Evolutionary conservation across 2,329 filamentous ascomycete species (phyloP).

Genomic region (Rhynchosporium secalis): DNA sequence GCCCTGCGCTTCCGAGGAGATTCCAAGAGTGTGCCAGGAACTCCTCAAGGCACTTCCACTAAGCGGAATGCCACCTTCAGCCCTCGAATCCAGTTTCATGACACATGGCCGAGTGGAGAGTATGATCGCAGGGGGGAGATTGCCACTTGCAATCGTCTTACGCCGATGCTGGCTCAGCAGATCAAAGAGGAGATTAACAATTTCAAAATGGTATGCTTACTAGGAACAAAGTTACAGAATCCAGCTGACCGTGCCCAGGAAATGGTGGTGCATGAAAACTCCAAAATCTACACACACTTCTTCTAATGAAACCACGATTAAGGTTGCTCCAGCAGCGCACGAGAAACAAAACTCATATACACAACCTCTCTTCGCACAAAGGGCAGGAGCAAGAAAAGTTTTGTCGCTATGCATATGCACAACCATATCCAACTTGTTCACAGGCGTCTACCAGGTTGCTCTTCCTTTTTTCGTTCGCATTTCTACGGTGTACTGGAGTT

Average conservation of each 20-base stretch:
- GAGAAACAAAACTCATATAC: constrained; percentile 24
- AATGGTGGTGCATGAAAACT: constrained; percentile 99
- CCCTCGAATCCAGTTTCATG: constrained; percentile 89
- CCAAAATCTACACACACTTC: constrained; percentile 99
- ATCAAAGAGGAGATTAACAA: constrained; percentile 99
- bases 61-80: constrained; percentile 77
- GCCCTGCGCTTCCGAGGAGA: constrained; percentile 72
- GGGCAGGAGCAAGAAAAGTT: constrained; percentile 32
- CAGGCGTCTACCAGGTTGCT: constrained; percentile 36
- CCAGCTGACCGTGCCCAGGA: constrained; percentile 64
- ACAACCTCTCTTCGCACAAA: constrained; percentile 28
- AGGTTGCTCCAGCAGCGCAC: constrained; percentile 31
- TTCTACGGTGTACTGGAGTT: constrained; percentile 39
- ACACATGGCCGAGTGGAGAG: constrained; percentile 93
- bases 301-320: constrained; percentile 67
- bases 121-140: constrained; percentile 96
- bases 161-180: constrained; percentile 94
- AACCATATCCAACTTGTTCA: constrained; percentile 28
- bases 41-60: constrained; percentile 62
- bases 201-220: constrained; percentile 87
- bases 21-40: constrained; percentile 77
- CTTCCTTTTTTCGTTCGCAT: constrained; percentile 34
- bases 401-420: constrained; percentile 30
- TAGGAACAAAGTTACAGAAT: background rate
- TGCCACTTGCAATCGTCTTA: constrained; percentile 95